These are phyloP conservation scores for Ogataea populi-albae DNA, from an alignment of 805 yeast species.

Conservation along the genomic window DNA sequence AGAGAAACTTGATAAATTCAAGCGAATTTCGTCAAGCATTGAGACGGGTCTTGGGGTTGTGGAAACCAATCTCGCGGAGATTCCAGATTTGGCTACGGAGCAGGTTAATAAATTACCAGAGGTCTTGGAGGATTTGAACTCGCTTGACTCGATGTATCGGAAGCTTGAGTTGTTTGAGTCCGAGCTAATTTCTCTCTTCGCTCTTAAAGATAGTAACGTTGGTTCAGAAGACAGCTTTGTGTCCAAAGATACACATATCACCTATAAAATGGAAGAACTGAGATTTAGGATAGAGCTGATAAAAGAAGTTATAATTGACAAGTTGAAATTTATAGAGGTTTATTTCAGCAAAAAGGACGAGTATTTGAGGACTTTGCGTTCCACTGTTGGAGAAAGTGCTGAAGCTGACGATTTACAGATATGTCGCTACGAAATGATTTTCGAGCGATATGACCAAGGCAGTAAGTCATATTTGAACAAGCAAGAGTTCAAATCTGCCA, in stretches of 20 bases:
- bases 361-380: conserved; percentile 19
- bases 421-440: conserved; percentile 43
- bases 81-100: conserved; percentile 33
- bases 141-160: conserved; percentile 30
- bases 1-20: conserved; percentile 25
- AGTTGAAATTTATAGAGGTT: conserved; percentile 40
- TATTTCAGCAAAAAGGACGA: conserved; percentile 31
- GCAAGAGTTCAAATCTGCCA: conserved; percentile 41
- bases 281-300: conserved; percentile 37
- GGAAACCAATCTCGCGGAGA: conserved; percentile 16
- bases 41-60: conserved; percentile 17
- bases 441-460: conserved; percentile 38
- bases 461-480: conserved; percentile 37
- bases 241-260: too few species aligned
- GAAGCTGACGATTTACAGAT: conserved; percentile 15
- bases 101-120: conserved; percentile 36
- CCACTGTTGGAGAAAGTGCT: conserved; percentile 3
- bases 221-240: background rate
- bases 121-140: conserved; percentile 35
- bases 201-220: background rate
- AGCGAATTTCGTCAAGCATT: conserved; percentile 21
- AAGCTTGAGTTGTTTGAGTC: conserved; percentile 19
- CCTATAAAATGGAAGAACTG: conserved; percentile 32
- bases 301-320: conserved; percentile 36
- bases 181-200: conserved; percentile 13